Evolutionary conservation across 2,329 filamentous ascomycete species (phyloP), one percentile per base, ranked within the genome.

Genomic region (Massarina eburnea): DNA sequence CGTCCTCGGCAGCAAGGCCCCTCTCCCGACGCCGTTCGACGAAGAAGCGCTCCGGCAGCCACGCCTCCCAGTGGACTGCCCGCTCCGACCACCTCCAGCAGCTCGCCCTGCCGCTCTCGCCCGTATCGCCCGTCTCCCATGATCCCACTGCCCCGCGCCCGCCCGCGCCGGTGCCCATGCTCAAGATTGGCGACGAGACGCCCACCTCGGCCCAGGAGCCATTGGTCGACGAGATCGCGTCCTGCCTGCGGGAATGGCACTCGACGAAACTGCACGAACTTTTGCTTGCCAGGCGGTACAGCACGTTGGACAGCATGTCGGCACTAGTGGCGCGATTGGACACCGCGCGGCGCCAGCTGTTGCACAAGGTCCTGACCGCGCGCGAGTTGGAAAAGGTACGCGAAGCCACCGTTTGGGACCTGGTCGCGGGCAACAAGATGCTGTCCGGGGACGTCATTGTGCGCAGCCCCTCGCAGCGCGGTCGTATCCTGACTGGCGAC

Each of bases 171-270:
- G 91, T 99, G 8, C 94, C 94, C 4, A 94, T 97, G 88, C 80
- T 99, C 42, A 96, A 96, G 71, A 92, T 99, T 67, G 94, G 94
- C 47, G 94, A 99, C 64, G 94, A 99, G 74, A 96, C 91, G 2
- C 89, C 91, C 1, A 95, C 90, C 0, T 96, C 91, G 5, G 78
- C 82, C 14, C 85, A 88, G 8, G 95, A 99, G 68, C 94, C 94
- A 2, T 73, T 99, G 50, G 91, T 99, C 19, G 94, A 99, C 71
- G 94, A 99, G 70, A 97, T 99, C 59, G 91, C 94, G 12, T 96
- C 91, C 3, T 99, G 94, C 67, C 74, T 99, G 52, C 84, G 94
- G 58, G 94, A 99, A 79, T 99, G 94, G 95, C 92, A 99, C 73
- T 95, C 94, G 17, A 96, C 91, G 15, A 95, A 96, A 65, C 79